These are phyloP conservation scores for Myxozyma vanderwaltii DNA, from an alignment of 805 yeast species.

Conservation along the genomic window DNA sequence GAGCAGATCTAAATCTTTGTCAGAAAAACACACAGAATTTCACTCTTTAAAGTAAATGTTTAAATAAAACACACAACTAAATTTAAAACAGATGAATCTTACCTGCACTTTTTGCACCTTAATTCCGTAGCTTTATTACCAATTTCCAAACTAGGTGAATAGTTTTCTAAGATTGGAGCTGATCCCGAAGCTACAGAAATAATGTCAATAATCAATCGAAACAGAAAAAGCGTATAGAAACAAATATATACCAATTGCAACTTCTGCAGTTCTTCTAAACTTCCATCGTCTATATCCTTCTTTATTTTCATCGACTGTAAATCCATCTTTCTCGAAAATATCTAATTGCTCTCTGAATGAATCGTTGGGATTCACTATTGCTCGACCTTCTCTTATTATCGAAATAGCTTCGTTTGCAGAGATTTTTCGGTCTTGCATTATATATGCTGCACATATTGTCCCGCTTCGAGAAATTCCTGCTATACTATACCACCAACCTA, in stretches of 20 bases:
- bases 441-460: constrained; percentile 81
- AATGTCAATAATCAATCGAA: not conserved
- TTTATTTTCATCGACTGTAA: constrained; percentile 37
- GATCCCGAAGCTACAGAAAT: constrained; percentile 30
- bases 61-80: constrained; percentile 29
- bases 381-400: constrained; percentile 69
- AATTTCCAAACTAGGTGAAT: constrained; percentile 43
- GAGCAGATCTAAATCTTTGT: constrained; percentile 73
- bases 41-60: too few relatives aligned
- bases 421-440: constrained; percentile 75
- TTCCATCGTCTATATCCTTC: constrained; percentile 47
- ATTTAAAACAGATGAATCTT: constrained; percentile 29
- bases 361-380: constrained; percentile 67
- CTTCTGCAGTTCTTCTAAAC: constrained; percentile 40
- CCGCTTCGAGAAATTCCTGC: constrained; percentile 94
- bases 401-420: constrained; percentile 63
- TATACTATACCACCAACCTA: constrained; percentile 60
- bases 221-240: not conserved
- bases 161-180: constrained; percentile 41
- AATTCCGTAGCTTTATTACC: constrained; percentile 39
- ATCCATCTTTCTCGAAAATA: constrained; percentile 55
- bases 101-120: constrained; percentile 83
- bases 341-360: constrained; percentile 73
- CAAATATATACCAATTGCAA: constrained; percentile 38
- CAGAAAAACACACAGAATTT: too few relatives aligned